Conservation (phyloP, 306 rosid species). For the Citrullus amarus region DNA sequence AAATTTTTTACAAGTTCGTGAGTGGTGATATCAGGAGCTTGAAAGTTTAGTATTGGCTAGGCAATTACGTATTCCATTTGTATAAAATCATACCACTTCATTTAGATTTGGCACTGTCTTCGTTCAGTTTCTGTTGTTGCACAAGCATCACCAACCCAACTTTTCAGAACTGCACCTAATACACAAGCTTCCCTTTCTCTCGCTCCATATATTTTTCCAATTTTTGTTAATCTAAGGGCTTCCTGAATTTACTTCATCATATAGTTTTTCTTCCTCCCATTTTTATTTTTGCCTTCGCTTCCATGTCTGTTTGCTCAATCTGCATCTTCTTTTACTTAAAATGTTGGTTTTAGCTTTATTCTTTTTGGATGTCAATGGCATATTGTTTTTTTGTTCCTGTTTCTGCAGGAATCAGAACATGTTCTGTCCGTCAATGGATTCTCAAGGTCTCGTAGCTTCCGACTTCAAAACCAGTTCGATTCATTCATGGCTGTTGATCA, state of each 20-base stretch:
- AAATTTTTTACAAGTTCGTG: neutral
- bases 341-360: neutral
- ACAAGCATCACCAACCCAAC: neutral
- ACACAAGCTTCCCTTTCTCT: neutral
- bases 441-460: neutral
- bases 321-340: neutral
- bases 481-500: neutral
- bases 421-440: neutral
- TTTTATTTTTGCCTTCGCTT: neutral
- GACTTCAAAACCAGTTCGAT: neutral
- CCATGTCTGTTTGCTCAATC: neutral
- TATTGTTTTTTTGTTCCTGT: neutral
- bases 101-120: neutral
- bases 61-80: neutral
- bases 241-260: neutral
- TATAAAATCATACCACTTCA: neutral
- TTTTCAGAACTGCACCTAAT: neutral
- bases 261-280: neutral
- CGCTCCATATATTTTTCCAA: neutral
- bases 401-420: neutral
- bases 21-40: neutral
- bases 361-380: neutral
- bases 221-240: neutral
- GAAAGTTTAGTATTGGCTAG: neutral
- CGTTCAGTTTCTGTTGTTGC: neutral